A percentile compares a stretch with the other conserved stretches of the same genome.
phyloP scores from a whole-genome alignment of 1,139 yeast genomes.

The Diutina neorugosa region DNA sequence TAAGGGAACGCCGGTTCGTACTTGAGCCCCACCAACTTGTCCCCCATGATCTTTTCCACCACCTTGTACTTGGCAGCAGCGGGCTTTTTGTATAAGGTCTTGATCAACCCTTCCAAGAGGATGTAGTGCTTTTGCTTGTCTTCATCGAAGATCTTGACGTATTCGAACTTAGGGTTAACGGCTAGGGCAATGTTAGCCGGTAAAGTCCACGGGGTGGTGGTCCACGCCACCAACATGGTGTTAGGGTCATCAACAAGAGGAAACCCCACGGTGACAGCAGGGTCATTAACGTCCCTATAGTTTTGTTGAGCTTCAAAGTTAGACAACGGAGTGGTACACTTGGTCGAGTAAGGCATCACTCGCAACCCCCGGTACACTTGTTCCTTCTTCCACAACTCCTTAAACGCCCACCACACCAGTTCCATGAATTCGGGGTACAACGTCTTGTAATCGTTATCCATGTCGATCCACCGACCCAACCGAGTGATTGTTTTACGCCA shows the following conservation, averaged over 20 bases:
- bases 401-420: conserved; percentile 98
- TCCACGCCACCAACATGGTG: conserved; percentile 90
- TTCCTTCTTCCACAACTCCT: conserved; percentile 70
- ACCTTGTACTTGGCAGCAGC: conserved; percentile 78
- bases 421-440: conserved; percentile 94
- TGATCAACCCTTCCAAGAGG: conserved; percentile 67
- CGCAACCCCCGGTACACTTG: conserved; percentile 89
- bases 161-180: conserved; percentile 84
- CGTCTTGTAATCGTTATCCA: conserved; percentile 96
- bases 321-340: conserved; percentile 90
- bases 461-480: conserved; percentile 98
- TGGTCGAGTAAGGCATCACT: conserved; percentile 98
- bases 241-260: conserved; percentile 70
- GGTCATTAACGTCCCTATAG: conserved; percentile 94
- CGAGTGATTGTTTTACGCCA: conserved; percentile 92
- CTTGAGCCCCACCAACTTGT: conserved; percentile 62
- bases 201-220: conserved; percentile 98
- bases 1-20: conserved; percentile 78
- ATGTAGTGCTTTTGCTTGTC: conserved; percentile 71
- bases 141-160: conserved; percentile 85
- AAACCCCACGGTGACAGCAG: conserved; percentile 90
- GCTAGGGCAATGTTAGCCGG: conserved; percentile 90
- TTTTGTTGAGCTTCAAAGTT: conserved; percentile 98
- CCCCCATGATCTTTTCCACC: conserved; percentile 70
- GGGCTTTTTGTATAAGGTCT: conserved; percentile 87